Evolutionary conservation across 2,329 filamentous ascomycete genomes (phyloP), one percentile per base, ranked within the genome.

Genomic region (Alternaria consortialis): DNA sequence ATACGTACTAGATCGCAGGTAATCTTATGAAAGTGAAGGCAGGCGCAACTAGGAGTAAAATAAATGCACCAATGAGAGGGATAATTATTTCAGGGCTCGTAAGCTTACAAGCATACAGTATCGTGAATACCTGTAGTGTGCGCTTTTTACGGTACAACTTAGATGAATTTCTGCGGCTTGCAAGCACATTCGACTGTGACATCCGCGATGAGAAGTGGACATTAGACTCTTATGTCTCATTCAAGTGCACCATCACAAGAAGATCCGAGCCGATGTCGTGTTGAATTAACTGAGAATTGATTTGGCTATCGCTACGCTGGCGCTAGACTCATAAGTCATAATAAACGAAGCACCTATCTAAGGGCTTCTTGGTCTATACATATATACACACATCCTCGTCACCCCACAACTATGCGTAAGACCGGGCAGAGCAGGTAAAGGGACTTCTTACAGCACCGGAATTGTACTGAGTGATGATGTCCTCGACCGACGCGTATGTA

Each of bases 401-500:
- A 23, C 3, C 15, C 17, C n/a, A 13, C 36, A 31, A 47, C 43
- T 70, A 75, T 42, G 73, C 59, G 44, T 80, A 80, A 13, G 75
- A 63, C 5, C 46, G 40, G 3, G 76, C 72, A 11, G 67, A 65
- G 68, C 81, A 83, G 4, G 77, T 81, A 43, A 83, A 83, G 5
- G 78, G 67, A 39, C 77, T 73, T 52, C 81, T 71, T 1, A 82
- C 80, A 31, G 53, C 54, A 7, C 80, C 80, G 6, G 60, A 62
- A 31, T 61, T 71, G 63, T 82, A 83, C 68, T 79, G 74, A 25
- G 77, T 70, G 6, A 79, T 69, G 48, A 83, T 83, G 61, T 83
- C 81, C 71, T 80, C 67, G 17, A 82, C 80, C 58, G 73, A 77
- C 3, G 81, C 79, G 58, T 83, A 83, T 9, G 81, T 81, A 47